phyloP scores from a whole-genome alignment of 768 basidiomycete genomes.

The Filobasidium floriforme region DNA sequence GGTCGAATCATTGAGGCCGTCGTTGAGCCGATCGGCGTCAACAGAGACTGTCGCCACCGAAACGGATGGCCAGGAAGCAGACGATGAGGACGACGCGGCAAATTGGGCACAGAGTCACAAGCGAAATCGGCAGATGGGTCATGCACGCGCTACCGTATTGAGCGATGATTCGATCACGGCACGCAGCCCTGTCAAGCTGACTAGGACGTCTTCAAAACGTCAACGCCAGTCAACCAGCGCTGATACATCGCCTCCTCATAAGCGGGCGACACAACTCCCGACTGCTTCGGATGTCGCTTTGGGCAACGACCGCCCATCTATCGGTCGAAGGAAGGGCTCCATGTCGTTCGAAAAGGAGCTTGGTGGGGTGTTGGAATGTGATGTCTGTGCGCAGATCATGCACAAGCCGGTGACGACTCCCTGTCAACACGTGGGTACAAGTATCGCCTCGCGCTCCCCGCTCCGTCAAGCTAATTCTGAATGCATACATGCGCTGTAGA shows the following conservation, averaged over 20 bases:
- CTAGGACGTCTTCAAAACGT: conserved; percentile 15
- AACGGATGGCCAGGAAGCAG: conserved; percentile 14
- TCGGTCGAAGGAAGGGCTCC: conserved; percentile 4
- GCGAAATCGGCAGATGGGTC: not conserved
- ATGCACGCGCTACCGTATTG: not conserved
- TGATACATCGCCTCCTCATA: conserved; percentile 10
- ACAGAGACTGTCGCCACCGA: conserved; percentile 5
- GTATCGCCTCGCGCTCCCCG: not conserved
- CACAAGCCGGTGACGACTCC: conserved; percentile 84
- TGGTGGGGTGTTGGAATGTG: conserved; percentile 68
- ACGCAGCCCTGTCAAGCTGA: not conserved
- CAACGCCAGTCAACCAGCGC: conserved; percentile 7
- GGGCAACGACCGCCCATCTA: not conserved
- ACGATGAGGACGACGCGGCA: conserved; percentile 8
- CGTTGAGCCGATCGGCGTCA: not conserved
- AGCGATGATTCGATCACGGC: too few relatives aligned
- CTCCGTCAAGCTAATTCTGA: conserved; percentile 9
- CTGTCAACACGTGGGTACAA: conserved; percentile 70
- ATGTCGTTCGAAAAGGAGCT: conserved; percentile 45
- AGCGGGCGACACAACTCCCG: conserved; percentile 3
- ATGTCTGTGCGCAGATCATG: conserved; percentile 79
- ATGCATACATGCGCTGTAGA: conserved; percentile 49
- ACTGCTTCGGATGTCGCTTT: not conserved
- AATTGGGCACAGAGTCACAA: not conserved
- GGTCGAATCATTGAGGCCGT: not conserved